Evolutionary conservation across 116 monocot genomes (phyloP).

Genomic region (Cymodocea nodosa): DNA sequence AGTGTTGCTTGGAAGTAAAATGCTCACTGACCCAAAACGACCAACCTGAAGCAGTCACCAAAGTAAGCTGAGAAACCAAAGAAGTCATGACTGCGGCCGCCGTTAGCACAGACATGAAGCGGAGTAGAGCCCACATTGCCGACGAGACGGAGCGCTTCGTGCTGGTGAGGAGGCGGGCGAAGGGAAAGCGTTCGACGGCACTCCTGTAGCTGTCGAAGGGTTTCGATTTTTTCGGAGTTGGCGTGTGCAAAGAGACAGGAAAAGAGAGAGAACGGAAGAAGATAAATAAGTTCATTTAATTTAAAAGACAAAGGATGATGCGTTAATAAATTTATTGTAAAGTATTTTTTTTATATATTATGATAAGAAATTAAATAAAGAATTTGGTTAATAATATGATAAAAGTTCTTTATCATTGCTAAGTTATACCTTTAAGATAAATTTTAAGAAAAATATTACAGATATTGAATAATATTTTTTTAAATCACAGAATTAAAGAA

Average conservation of each 20-base stretch:
- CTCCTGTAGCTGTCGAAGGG: background rate
- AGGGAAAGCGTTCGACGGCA: background rate
- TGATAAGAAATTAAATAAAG: too few species aligned
- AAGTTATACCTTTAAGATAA: too few species aligned
- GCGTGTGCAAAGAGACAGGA: background rate
- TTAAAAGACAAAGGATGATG: too few species aligned
- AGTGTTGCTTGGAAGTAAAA: background rate
- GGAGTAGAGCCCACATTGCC: background rate
- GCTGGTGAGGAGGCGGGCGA: background rate
- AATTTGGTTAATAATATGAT: too few species aligned
- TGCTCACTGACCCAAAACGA: background rate
- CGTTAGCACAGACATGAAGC: background rate
- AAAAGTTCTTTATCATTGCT: too few species aligned
- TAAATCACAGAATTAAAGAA: too few species aligned
- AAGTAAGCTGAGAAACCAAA: background rate
- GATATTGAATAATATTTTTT: too few species aligned
- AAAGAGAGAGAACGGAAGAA: too few species aligned
- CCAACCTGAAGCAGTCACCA: slow-evolving; percentile 5
- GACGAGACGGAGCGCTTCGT: background rate
- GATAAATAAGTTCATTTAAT: too few species aligned
- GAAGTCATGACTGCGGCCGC: background rate
- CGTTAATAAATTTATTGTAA: too few species aligned
- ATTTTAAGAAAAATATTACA: too few species aligned
- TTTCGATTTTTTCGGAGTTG: slow-evolving; percentile 1
- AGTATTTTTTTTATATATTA: too few species aligned